phyloP scores from a whole-genome alignment of 768 basidiomycete species.

The Pleurotus giganteus region DNA sequence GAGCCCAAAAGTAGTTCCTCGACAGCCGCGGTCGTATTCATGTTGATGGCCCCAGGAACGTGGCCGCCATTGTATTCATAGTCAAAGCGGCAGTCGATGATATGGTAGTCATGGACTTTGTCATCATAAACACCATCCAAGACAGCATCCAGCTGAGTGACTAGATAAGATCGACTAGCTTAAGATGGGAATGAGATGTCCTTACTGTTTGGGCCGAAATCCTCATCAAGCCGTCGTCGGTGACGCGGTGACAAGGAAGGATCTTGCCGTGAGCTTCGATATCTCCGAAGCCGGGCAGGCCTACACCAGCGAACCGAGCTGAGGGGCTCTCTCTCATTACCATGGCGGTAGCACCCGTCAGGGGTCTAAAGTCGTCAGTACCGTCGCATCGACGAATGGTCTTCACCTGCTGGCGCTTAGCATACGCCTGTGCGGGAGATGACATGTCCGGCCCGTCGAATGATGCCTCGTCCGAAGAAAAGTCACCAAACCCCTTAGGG shows the following conservation, averaged over 20 bases:
- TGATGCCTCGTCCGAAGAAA: constrained; percentile 52
- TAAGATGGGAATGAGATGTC: not conserved
- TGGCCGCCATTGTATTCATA: constrained; percentile 96
- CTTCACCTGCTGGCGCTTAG: constrained; percentile 72
- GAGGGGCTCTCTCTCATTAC: constrained; percentile 57
- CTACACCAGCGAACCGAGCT: constrained; percentile 53
- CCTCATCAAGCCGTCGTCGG: constrained; percentile 94
- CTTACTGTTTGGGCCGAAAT: constrained; percentile 78
- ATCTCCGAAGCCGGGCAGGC: constrained; percentile 85
- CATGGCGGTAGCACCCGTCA: constrained; percentile 64
- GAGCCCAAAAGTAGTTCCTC: constrained; percentile 77
- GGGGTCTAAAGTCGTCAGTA: constrained; percentile 74
- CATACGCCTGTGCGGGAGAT: constrained; percentile 80
- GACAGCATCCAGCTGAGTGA: constrained; percentile 67
- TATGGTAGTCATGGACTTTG: constrained; percentile 64
- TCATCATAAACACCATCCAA: constrained; percentile 71
- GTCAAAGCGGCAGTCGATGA: constrained; percentile 97
- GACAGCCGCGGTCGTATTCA: constrained; percentile 76
- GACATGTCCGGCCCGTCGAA: constrained; percentile 71
- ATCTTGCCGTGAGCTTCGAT: constrained; percentile 93
- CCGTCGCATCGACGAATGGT: constrained; percentile 80
- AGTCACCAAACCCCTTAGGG: constrained; percentile 54
- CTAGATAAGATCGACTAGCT: constrained; percentile 13
- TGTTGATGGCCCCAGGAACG: constrained; percentile 87
- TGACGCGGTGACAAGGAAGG: constrained; percentile 89